phyloP scores from a whole-genome alignment of 2,329 filamentous ascomycete species.

The Chaetomiaceae sp. region DNA sequence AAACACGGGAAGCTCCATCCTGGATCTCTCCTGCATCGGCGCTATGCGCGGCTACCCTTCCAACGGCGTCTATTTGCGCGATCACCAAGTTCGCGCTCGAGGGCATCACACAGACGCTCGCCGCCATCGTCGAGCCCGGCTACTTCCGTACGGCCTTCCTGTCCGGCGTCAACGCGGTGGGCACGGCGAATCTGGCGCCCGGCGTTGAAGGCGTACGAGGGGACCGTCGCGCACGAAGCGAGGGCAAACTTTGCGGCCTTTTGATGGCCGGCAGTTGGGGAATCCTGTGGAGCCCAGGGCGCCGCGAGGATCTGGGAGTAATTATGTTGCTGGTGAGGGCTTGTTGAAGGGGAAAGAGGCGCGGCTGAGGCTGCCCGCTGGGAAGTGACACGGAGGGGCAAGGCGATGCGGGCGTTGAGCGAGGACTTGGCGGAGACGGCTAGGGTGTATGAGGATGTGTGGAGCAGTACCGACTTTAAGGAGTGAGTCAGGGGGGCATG shows the following conservation, averaged over 20 bases:
- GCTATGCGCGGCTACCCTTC: constrained; percentile 37
- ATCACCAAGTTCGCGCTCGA: constrained; percentile 44
- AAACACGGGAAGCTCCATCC: no score
- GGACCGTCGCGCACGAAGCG: background rate
- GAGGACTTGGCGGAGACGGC: constrained; percentile 17
- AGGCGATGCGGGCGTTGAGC: constrained; percentile 28
- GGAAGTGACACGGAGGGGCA: constrained; percentile 35
- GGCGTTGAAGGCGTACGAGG: background rate
- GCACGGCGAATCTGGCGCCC: background rate
- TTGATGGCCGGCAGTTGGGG: background rate
- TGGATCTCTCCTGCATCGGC: constrained; percentile 45
- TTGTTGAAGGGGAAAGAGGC: constrained; percentile 29
- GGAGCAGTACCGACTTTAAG: constrained; percentile 16
- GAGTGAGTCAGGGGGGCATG: no score
- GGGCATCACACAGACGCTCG: constrained; percentile 40
- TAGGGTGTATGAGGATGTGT: constrained; percentile 13
- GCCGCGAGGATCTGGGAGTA: constrained; percentile 37
- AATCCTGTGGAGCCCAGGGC: background rate
- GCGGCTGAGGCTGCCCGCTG: constrained; percentile 32
- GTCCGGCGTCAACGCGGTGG: background rate
- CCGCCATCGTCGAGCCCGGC: background rate
- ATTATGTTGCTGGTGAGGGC: constrained; percentile 33
- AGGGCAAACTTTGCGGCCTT: background rate
- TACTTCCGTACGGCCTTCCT: background rate
- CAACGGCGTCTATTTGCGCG: constrained; percentile 41